phyloP scores from a whole-genome alignment of 805 yeast genomes.

The Sungouiella thailandica region DNA sequence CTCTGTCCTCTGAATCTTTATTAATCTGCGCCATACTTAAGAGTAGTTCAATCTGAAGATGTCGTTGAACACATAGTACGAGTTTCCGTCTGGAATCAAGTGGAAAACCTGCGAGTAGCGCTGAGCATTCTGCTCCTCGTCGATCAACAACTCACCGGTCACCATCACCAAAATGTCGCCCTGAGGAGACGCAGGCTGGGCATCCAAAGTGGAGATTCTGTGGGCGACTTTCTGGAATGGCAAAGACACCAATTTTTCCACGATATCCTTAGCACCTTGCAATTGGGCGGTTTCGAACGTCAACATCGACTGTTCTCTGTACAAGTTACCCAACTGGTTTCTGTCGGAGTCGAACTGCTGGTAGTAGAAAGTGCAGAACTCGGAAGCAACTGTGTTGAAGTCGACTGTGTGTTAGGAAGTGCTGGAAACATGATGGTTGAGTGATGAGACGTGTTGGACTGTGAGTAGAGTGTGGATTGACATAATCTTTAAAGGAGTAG shows the following conservation, averaged over 20 bases:
- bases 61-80: constrained; percentile 94
- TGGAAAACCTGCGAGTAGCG: constrained; percentile 98
- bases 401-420: constrained; percentile 29
- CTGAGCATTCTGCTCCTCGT: constrained; percentile 93
- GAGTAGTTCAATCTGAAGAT: constrained; percentile 92
- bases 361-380: constrained; percentile 92
- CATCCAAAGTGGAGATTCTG: constrained; percentile 91
- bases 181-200: constrained; percentile 92
- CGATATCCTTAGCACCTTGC: constrained; percentile 90
- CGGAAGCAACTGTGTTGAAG: constrained; percentile 50
- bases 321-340: constrained; percentile 84
- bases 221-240: constrained; percentile 93
- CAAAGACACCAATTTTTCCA: constrained; percentile 82
- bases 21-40: too few relatives aligned
- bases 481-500: too few relatives aligned
- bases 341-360: constrained; percentile 92
- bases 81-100: constrained; percentile 84
- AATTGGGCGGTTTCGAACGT: constrained; percentile 92
- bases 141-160: constrained; percentile 89
- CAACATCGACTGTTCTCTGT: constrained; percentile 96
- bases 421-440: too few relatives aligned
- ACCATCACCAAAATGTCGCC: constrained; percentile 96
- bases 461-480: too few relatives aligned
- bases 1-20: too few relatives aligned
- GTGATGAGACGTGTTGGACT: too few relatives aligned